phyloP scores from a whole-genome alignment of 2,329 filamentous ascomycete genomes.

The Sporothrix humicola region DNA sequence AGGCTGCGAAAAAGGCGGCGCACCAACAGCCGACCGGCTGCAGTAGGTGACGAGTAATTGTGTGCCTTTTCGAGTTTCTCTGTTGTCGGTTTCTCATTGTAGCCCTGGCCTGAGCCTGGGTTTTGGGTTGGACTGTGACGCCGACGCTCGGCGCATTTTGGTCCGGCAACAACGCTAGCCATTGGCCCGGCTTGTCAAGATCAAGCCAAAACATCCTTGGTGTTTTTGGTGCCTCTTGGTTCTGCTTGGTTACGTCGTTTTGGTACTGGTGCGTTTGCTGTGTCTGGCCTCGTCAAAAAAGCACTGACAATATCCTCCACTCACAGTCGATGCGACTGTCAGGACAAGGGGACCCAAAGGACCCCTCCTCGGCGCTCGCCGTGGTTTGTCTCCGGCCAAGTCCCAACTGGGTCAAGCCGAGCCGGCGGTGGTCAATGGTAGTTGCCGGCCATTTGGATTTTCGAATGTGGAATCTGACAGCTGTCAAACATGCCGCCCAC shows the following conservation, averaged over 20 bases:
- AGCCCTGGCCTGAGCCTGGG: background rate
- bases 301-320: too few species aligned
- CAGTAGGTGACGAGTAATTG: background rate
- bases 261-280: background rate
- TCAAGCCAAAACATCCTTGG: background rate
- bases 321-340: too few species aligned
- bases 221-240: background rate
- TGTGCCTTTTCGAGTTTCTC: background rate
- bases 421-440: background rate
- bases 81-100: background rate
- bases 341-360: background rate
- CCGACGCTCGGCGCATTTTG: slow-evolving; percentile 17
- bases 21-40: slow-evolving; percentile 27
- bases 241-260: background rate
- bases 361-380: background rate
- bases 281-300: background rate
- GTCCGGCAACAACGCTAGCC: slow-evolving; percentile 15
- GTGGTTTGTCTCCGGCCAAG: background rate
- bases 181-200: background rate
- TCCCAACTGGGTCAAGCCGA: slow-evolving; percentile 15
- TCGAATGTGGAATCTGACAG: background rate
- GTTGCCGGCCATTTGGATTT: background rate
- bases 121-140: background rate
- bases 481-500: background rate
- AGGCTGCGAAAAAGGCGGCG: background rate